Percentiles rank a stretch among this genome's conserved stretches.
Evolutionary conservation across 306 rosid genomes (phyloP).

Genomic region (Lupinus albus): DNA sequence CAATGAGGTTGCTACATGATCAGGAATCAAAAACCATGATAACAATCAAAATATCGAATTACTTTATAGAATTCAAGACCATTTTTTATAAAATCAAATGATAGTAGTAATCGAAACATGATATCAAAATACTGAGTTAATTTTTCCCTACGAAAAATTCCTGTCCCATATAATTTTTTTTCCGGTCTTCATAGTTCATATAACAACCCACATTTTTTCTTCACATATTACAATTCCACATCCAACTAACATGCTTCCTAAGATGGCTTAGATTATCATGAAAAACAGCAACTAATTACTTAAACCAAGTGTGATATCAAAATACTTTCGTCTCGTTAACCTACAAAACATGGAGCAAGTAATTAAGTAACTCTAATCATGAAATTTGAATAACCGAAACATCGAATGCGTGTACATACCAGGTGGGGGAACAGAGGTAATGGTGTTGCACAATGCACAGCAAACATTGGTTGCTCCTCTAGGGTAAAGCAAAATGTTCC

Average conservation of each 20-base stretch:
- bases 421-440: constrained; percentile 69
- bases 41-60: background rate
- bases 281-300: constrained; percentile 6
- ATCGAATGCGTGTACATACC: constrained; percentile 43
- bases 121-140: background rate
- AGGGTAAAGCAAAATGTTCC: constrained; percentile 75
- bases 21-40: no score
- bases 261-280: background rate
- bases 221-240: background rate
- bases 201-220: background rate
- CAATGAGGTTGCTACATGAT: background rate
- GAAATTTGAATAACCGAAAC: background rate
- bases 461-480: constrained; percentile 83
- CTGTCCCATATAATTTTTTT: no score
- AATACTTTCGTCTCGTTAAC: background rate
- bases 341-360: background rate
- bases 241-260: background rate
- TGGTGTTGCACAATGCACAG: constrained; percentile 66
- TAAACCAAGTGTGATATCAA: background rate
- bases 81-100: no score
- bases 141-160: background rate
- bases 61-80: background rate
- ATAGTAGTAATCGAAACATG: background rate
- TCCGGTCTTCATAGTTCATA: no score
- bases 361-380: no score